Percentiles rank a stretch among this genome's conserved stretches.
Conservation (phyloP, 192 early-diverging fungal species). For the Umbelopsis sp. region DNA sequence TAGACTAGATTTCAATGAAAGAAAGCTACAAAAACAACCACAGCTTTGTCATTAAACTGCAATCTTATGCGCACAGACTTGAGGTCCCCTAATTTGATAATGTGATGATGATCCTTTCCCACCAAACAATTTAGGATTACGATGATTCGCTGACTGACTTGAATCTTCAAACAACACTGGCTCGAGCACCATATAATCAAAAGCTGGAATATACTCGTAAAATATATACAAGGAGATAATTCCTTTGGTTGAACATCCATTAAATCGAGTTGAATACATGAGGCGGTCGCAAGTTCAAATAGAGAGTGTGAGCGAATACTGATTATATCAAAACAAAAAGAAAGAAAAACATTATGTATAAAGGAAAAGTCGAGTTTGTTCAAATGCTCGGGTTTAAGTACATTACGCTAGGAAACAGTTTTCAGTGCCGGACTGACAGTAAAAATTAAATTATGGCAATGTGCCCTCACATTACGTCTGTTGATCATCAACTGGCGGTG, state of each 20-base stretch:
- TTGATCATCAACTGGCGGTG: background rate
- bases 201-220: background rate
- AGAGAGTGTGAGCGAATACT: background rate
- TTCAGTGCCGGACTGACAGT: constrained; percentile 22
- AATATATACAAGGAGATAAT: background rate
- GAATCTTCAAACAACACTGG: too few relatives aligned
- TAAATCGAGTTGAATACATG: background rate
- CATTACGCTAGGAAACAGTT: background rate
- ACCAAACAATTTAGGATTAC: too few relatives aligned
- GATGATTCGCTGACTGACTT: too few relatives aligned
- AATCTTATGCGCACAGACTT: constrained; percentile 10
- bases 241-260: background rate
- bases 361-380: background rate
- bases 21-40: background rate
- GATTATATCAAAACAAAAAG: background rate
- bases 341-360: background rate
- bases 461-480: too few relatives aligned
- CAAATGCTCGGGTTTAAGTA: background rate
- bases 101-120: background rate
- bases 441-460: background rate
- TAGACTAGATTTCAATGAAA: constrained; percentile 11
- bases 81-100: background rate
- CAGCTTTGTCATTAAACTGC: background rate
- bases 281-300: background rate
- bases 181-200: too few relatives aligned